These are phyloP conservation scores for Acer yangbiense DNA, from an alignment of 345 rosid genomes.

Conservation along the genomic window DNA sequence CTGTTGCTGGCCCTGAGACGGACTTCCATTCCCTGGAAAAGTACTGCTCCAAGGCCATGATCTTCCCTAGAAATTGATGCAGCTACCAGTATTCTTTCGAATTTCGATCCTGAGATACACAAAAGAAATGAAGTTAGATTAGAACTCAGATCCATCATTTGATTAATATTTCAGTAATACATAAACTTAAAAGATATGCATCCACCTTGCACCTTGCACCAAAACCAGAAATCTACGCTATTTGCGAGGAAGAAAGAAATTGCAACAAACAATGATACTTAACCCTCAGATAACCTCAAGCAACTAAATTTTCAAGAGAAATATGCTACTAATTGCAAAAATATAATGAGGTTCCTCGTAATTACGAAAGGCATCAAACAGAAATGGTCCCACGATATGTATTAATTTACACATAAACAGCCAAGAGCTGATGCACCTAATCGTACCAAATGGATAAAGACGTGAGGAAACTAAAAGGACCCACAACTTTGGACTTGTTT, in stretches of 20 bases:
- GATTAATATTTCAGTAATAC: neutral
- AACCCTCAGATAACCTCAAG: neutral
- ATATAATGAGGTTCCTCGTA: neutral
- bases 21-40: constrained; percentile 49
- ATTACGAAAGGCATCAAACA: neutral
- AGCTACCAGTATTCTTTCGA: constrained; percentile 4
- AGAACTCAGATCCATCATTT: neutral
- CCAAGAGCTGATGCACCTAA: neutral
- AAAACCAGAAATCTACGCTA: neutral
- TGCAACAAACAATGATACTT: neutral
- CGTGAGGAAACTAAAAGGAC: neutral
- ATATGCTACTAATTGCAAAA: neutral
- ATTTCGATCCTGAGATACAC: constrained; percentile 14
- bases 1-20: constrained; percentile 28
- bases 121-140: constrained; percentile 5
- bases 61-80: neutral
- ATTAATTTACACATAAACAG: neutral
- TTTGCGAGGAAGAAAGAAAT: neutral
- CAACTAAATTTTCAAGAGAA: neutral
- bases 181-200: neutral
- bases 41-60: constrained; percentile 54
- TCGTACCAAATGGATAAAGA: constrained; percentile 1
- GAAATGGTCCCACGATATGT: constrained; percentile 14
- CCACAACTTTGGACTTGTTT: constrained; percentile 7
- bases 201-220: constrained; percentile 2